Conservation (phyloP, 2,329 filamentous ascomycete species). For the Colletotrichum gigasporum region DNA sequence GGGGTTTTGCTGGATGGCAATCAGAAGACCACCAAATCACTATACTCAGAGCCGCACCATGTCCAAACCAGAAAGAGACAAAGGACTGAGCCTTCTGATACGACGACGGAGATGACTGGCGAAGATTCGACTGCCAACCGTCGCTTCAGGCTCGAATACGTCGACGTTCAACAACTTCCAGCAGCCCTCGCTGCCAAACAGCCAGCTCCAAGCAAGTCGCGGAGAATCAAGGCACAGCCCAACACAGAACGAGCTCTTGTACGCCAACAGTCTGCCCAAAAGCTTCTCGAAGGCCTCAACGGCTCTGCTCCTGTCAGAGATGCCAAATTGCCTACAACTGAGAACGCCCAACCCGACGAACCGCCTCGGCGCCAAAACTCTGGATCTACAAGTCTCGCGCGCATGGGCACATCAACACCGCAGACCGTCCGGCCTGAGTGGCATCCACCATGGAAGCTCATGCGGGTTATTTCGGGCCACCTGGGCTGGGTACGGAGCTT, state of each 20-base stretch:
- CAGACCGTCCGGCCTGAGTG: conserved; percentile 81
- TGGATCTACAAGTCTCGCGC: conserved; percentile 44
- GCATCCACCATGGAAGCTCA: conserved; percentile 98
- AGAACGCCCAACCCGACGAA: not conserved
- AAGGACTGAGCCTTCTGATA: conserved; percentile 34
- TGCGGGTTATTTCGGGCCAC: conserved; percentile 96
- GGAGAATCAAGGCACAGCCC: conserved; percentile 39
- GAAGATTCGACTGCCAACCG: conserved; percentile 40
- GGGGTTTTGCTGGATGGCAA: conserved; percentile 51
- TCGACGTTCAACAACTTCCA: conserved; percentile 79
- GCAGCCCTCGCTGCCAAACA: conserved; percentile 82
- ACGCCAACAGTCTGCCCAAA: conserved; percentile 38
- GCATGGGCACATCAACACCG: conserved; percentile 22
- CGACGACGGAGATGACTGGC: not conserved
- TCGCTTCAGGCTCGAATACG: conserved; percentile 79
- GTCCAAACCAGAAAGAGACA: conserved; percentile 44
- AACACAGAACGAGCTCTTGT: conserved; percentile 61
- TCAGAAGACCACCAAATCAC: conserved; percentile 48
- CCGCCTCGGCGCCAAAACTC: not conserved
- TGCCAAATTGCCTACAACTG: not conserved
- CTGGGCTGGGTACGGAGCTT: conserved; percentile 92
- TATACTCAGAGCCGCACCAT: conserved; percentile 45
- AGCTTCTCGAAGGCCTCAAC: conserved; percentile 46
- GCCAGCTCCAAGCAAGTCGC: conserved; percentile 54
- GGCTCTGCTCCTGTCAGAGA: not conserved